Evolutionary conservation across 176 grass and related monocot species (phyloP).

Genomic region (Hsuehochloa calcarea): DNA sequence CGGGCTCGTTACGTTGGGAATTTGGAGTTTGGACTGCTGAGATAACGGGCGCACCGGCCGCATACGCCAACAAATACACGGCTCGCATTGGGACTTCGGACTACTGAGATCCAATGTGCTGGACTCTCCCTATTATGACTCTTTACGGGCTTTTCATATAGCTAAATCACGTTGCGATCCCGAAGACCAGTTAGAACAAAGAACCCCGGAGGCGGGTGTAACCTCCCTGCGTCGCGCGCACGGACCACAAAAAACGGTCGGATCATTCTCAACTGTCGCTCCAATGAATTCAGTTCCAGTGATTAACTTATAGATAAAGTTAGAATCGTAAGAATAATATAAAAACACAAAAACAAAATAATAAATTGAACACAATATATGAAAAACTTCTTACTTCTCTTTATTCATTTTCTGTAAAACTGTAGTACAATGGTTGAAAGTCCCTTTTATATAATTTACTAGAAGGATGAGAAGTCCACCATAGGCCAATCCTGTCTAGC

Average conservation of each 20-base stretch:
- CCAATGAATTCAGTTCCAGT: too few species aligned
- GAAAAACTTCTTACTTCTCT: too few species aligned
- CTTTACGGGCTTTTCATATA: not conserved
- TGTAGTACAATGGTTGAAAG: too few species aligned
- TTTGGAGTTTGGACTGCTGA: not conserved
- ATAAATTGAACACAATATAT: too few species aligned
- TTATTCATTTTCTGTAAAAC: too few species aligned
- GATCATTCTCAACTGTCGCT: too few species aligned
- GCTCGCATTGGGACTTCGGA: not conserved
- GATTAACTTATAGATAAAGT: too few species aligned
- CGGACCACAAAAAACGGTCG: constrained; percentile 9
- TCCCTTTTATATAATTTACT: too few species aligned
- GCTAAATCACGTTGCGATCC: not conserved
- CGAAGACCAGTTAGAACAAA: not conserved
- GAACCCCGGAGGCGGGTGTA: not conserved
- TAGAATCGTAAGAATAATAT: too few species aligned
- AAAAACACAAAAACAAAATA: too few species aligned
- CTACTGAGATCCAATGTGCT: not conserved
- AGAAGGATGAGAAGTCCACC: too few species aligned
- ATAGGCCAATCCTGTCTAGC: too few species aligned
- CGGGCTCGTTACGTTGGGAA: not conserved
- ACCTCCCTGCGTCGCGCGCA: not conserved
- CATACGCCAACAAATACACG: not conserved
- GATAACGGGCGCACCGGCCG: not conserved
- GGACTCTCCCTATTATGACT: not conserved